phyloP scores from a whole-genome alignment of 1,139 yeast genomes.

The Blastobotrys capitulatus region DNA sequence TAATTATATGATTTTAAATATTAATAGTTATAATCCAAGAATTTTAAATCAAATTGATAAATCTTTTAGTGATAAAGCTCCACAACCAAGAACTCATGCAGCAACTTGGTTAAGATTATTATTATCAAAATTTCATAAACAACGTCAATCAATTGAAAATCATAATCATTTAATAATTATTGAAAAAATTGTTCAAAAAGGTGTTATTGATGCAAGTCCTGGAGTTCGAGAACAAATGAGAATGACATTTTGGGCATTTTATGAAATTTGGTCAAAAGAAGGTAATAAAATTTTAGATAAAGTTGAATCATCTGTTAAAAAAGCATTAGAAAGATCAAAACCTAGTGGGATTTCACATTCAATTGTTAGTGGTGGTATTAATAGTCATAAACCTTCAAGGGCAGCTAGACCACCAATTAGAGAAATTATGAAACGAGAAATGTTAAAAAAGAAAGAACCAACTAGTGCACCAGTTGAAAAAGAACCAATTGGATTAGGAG shows the following conservation, averaged over 20 bases:
- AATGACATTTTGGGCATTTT: constrained; percentile 65
- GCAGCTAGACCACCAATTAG: constrained; percentile 18
- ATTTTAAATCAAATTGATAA: constrained; percentile 47
- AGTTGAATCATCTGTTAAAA: constrained; percentile 45
- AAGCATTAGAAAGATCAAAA: constrained; percentile 50
- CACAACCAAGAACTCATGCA: constrained; percentile 63
- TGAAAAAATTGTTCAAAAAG: constrained; percentile 50
- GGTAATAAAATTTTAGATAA: constrained; percentile 38
- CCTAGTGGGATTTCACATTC: constrained; percentile 13
- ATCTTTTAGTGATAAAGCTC: constrained; percentile 62
- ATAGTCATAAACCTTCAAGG: neutral
- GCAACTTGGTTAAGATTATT: constrained; percentile 67
- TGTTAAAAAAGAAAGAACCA: neutral
- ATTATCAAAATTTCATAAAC: constrained; percentile 40
- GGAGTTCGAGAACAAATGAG: constrained; percentile 74
- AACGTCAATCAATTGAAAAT: constrained; percentile 35
- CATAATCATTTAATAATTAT: constrained; percentile 43
- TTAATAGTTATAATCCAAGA: constrained; percentile 47
- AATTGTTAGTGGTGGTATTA: neutral
- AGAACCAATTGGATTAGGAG: constrained; percentile 2
- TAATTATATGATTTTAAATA: constrained; percentile 53
- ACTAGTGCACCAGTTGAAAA: constrained; percentile 3
- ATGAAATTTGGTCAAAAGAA: constrained; percentile 42
- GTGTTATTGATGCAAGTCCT: constrained; percentile 77
- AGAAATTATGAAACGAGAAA: constrained; percentile 16